phyloP scores from a whole-genome alignment of 2,329 filamentous ascomycete genomes.

The Podosphaera xanthii region DNA sequence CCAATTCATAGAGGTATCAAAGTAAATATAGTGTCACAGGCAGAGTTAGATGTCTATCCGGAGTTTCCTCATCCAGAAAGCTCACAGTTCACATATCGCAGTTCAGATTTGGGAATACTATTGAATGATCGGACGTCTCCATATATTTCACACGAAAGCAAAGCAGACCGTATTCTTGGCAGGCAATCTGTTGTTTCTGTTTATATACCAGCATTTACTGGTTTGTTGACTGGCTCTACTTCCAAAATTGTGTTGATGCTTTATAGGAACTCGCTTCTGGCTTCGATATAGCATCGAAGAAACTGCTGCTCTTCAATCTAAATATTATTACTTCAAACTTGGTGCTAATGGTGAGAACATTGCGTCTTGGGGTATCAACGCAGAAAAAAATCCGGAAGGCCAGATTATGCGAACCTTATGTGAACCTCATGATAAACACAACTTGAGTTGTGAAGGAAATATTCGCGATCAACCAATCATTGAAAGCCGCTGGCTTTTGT shows the following conservation, averaged over 20 bases:
- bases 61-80: conserved; percentile 33
- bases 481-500: conserved; percentile 7
- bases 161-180: conserved; percentile 15
- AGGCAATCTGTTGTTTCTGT: conserved; percentile 24
- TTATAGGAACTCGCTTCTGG: conserved; percentile 28
- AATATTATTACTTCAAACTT: conserved; percentile 30
- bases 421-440: conserved; percentile 21
- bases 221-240: conserved; percentile 15
- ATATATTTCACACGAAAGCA: conserved; percentile 7
- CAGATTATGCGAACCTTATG: conserved; percentile 26
- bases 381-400: conserved; percentile 17
- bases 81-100: conserved; percentile 20
- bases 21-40: conserved; percentile 11
- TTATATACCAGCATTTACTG: conserved; percentile 31
- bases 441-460: conserved; percentile 12
- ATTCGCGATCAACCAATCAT: conserved; percentile 14
- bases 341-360: conserved; percentile 29
- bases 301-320: conserved; percentile 13
- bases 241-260: conserved; percentile 2
- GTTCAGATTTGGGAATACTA: conserved; percentile 2
- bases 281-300: conserved; percentile 24
- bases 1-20: conserved; percentile 12
- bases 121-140: conserved; percentile 3
- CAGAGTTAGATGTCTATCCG: conserved; percentile 19
- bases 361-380: conserved; percentile 29